Percentiles rank a stretch among this genome's conserved stretches.
These are phyloP conservation scores for Straminergon stramineum DNA, from an alignment of 225 moss, liverwort and hornwort genomes.

Conservation along the genomic window DNA sequence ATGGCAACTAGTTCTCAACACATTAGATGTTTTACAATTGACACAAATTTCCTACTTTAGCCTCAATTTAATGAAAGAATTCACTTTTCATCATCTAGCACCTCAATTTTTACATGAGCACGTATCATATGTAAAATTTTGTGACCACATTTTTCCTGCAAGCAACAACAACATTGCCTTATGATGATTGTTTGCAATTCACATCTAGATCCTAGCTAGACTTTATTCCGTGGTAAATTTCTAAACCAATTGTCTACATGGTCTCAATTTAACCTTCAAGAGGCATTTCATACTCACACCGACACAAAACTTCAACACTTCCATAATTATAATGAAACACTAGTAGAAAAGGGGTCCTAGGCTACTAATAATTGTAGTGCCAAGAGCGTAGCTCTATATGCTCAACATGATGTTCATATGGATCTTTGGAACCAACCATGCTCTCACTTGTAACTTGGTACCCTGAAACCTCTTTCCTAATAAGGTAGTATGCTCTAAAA, in stretches of 20 bases:
- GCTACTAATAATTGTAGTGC: neutral
- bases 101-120: neutral
- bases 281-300: neutral
- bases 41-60: neutral
- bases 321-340: neutral
- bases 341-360: neutral
- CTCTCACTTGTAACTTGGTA: neutral
- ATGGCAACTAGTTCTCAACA: neutral
- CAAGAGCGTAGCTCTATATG: too few relatives aligned
- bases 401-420: neutral
- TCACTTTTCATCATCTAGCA: neutral
- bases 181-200: neutral
- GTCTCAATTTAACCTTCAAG: neutral
- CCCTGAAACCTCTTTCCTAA: too few relatives aligned
- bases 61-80: neutral
- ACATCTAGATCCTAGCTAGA: neutral
- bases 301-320: neutral
- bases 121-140: neutral
- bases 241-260: neutral
- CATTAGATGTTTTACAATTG: neutral
- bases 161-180: neutral
- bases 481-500: too few relatives aligned
- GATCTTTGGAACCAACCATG: neutral
- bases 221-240: neutral
- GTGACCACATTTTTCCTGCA: neutral